phyloP scores from a whole-genome alignment of 2,329 filamentous ascomycete species.

The Plectosphaerella plurivora region DNA sequence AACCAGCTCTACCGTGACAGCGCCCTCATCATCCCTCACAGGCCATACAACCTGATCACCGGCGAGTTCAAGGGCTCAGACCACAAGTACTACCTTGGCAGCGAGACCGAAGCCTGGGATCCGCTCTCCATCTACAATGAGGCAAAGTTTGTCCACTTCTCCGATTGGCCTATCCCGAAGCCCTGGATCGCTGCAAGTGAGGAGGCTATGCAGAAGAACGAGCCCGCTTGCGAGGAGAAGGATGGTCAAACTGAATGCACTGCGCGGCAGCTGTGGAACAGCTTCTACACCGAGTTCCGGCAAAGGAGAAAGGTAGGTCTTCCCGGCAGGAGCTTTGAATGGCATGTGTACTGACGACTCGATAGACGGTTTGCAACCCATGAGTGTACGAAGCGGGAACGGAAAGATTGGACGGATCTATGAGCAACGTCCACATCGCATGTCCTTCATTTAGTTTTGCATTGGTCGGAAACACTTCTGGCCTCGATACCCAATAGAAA shows the following conservation, averaged over 20 bases:
- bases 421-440: too few relatives aligned
- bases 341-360: background rate
- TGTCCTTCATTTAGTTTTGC: background rate
- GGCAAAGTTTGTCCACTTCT: constrained; percentile 51
- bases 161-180: constrained; percentile 16
- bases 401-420: background rate
- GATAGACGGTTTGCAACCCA: background rate
- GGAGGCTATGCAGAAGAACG: background rate
- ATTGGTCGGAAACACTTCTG: background rate
- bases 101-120: constrained; percentile 47
- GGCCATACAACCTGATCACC: constrained; percentile 56
- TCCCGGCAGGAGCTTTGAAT: background rate
- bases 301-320: background rate
- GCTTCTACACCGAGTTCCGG: background rate
- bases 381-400: background rate
- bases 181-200: constrained; percentile 11
- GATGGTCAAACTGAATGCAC: constrained; percentile 7
- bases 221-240: constrained; percentile 4
- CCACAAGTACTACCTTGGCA: constrained; percentile 34
- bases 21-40: constrained; percentile 59
- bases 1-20: constrained; percentile 56
- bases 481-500: background rate
- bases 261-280: constrained; percentile 2
- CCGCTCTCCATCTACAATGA: constrained; percentile 45
- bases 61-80: constrained; percentile 55